Percentiles rank a stretch among this genome's conserved stretches.
Conservation (phyloP, 2,329 filamentous ascomycete species). For the Metarhizium anisopliae region DNA sequence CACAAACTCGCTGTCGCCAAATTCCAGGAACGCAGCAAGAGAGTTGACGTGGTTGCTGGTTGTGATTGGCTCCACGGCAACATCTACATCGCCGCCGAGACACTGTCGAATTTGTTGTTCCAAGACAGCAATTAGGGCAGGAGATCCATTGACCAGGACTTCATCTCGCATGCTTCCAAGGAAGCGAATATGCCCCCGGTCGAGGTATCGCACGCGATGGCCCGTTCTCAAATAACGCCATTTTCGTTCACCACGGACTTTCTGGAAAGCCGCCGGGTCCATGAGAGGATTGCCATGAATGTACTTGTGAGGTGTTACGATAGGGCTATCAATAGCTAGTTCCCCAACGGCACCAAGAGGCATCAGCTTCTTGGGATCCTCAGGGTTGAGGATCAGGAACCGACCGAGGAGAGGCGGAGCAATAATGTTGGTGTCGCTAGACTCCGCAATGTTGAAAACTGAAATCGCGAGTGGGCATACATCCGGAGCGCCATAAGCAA, state of each 20-base stretch:
- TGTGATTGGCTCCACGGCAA: constrained; percentile 37
- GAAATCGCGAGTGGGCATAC: constrained; percentile 43
- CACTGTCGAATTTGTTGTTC: constrained; percentile 38
- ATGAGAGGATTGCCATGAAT: constrained; percentile 17
- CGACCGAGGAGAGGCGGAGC: constrained; percentile 38
- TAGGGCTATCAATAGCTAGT: constrained; percentile 47
- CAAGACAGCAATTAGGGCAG: constrained; percentile 32
- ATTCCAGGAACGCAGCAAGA: constrained; percentile 40
- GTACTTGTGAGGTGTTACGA: constrained; percentile 26
- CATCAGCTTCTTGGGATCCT: constrained; percentile 40
- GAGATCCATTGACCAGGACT: constrained; percentile 27
- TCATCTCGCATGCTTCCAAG: constrained; percentile 35
- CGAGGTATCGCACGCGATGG: constrained; percentile 39
- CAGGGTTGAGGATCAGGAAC: constrained; percentile 44
- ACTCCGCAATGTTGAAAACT: constrained; percentile 31
- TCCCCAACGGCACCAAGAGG: constrained; percentile 48
- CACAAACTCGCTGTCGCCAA: constrained; percentile 30
- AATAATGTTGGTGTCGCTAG: constrained; percentile 31
- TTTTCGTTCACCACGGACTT: constrained; percentile 14
- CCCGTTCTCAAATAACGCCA: constrained; percentile 40
- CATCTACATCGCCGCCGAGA: constrained; percentile 36
- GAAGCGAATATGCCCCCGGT: constrained; percentile 39
- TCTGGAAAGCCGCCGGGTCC: constrained; percentile 14
- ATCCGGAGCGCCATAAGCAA: constrained; percentile 43
- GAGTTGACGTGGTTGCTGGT: constrained; percentile 34